Percentiles rank a stretch among this genome's conserved stretches.
phyloP scores from a whole-genome alignment of 176 grass and related monocot genomes.

The Melocanna baccifera region DNA sequence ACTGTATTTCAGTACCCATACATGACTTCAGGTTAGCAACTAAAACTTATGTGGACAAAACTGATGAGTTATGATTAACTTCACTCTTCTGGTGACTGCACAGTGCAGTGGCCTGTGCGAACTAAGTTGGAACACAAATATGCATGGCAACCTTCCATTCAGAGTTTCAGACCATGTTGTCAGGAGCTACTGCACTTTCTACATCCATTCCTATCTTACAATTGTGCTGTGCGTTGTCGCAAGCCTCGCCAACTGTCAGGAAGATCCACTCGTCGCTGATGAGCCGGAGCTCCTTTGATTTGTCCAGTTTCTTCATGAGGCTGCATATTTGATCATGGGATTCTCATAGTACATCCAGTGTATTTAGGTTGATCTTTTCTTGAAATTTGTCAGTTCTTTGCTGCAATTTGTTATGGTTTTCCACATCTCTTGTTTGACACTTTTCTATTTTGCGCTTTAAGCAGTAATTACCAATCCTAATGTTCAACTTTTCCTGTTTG shows the following conservation, averaged over 20 bases:
- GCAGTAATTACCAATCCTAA: no score
- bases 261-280: constrained; percentile 76
- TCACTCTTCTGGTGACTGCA: background rate
- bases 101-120: background rate
- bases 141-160: background rate
- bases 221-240: constrained; percentile 35
- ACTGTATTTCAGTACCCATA: background rate
- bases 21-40: background rate
- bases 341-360: no score
- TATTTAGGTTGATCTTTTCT: no score
- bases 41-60: background rate
- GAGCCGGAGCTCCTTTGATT: constrained; percentile 52
- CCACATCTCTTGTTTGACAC: no score
- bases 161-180: constrained; percentile 51
- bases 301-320: constrained; percentile 65
- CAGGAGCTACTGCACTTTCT: background rate
- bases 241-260: constrained; percentile 58
- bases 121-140: background rate
- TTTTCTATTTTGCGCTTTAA: no score
- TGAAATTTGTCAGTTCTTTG: no score
- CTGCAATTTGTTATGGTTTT: no score
- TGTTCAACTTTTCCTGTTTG: no score
- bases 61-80: background rate
- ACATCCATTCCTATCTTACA: constrained; percentile 13
- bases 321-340: no score